Base-by-base conservation (phyloP, 2,329 filamentous ascomycete species). In the Alternaria panax region DNA sequence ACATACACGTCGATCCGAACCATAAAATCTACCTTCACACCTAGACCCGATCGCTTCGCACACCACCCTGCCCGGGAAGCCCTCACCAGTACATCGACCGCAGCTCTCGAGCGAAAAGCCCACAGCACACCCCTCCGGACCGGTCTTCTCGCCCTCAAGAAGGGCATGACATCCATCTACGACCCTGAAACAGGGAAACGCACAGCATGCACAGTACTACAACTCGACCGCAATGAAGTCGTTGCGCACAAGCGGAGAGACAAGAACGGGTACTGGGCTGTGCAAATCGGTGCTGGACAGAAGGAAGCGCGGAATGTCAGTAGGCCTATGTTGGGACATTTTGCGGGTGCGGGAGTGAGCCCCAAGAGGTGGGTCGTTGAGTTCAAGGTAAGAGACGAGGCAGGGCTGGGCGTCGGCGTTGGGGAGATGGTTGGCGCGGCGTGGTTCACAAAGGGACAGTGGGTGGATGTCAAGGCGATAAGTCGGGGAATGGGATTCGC, bases 111-210 rank as follows among this genome's bases (percentile, higher is more conserved):
- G 57, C 86, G 87, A 50, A 87, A 85, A 77, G 72, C 82, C 38
- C 81, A 82, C 65, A 86, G 83, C 0, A 82, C 88, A 11, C 87
- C 88, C 7, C 81, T 86, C 41, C 90, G 95, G 27, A 89, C 93
- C 2, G 95, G 95, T 28, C 89, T 92, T 8, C 85, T 99, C 46
- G 93, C 91, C 12, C 85, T 89, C 76, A 99, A 99, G 82, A 94
- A 93, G 82, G 95, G 95, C 79, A 98, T 99, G 92, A 96, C 93
- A 42, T 93, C 91, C 60, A 81, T 97, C 66, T 98, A 91, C 84
- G 89, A 93, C 74, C 80, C 86, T 0, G 87, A 88, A 70, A 91
- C 91, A 25, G 91, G 92, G 69, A 86, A 86, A 65, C 89, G 94
- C 65, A 90, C 89, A 59, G 86, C 93, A 20, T 97, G 93, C 83